Evolutionary conservation across 1,284 basidiomycete species (phyloP).

Genomic region (Malassezia japonica): DNA sequence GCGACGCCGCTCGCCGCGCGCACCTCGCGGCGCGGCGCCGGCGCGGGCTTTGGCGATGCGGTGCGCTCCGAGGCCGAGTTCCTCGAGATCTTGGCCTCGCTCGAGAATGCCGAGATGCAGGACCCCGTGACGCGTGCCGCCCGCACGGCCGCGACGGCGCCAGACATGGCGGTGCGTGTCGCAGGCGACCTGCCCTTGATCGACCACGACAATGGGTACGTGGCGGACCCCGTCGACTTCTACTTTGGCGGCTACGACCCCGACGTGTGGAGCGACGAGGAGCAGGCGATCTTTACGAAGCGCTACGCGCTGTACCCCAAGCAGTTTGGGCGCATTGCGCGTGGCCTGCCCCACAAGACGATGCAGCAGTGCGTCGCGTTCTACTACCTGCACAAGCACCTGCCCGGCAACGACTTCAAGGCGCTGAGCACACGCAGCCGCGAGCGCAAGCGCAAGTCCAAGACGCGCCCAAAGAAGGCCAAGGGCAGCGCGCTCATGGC

Average conservation of each 20-base stretch:
- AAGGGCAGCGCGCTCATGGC: slow-evolving; percentile 48
- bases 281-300: slow-evolving; percentile 68
- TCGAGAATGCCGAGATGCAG: slow-evolving; percentile 81
- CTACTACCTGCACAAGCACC: slow-evolving; percentile 90
- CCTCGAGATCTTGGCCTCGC: slow-evolving; percentile 85
- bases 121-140: slow-evolving; percentile 79
- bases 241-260: slow-evolving; percentile 41
- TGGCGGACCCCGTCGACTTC: slow-evolving; percentile 68
- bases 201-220: slow-evolving; percentile 74
- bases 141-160: slow-evolving; percentile 77
- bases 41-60: slow-evolving; percentile 62
- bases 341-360: slow-evolving; percentile 72
- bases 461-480: slow-evolving; percentile 44
- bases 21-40: slow-evolving; percentile 11
- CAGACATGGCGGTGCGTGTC: slow-evolving; percentile 73
- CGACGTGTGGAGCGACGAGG: slow-evolving; percentile 67
- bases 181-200: slow-evolving; percentile 55
- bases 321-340: slow-evolving; percentile 80
- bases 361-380: slow-evolving; percentile 79
- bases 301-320: slow-evolving; percentile 79
- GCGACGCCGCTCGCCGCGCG: slow-evolving; percentile 9
- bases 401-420: slow-evolving; percentile 42
- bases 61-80: slow-evolving; percentile 92
- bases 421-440: slow-evolving; percentile 37
- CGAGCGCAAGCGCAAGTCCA: slow-evolving; percentile 41